A percentile compares a stretch with the other conserved stretches of the same genome.
Conservation (phyloP, 129 eudicot species). For the Centrapalus pauciflorus region DNA sequence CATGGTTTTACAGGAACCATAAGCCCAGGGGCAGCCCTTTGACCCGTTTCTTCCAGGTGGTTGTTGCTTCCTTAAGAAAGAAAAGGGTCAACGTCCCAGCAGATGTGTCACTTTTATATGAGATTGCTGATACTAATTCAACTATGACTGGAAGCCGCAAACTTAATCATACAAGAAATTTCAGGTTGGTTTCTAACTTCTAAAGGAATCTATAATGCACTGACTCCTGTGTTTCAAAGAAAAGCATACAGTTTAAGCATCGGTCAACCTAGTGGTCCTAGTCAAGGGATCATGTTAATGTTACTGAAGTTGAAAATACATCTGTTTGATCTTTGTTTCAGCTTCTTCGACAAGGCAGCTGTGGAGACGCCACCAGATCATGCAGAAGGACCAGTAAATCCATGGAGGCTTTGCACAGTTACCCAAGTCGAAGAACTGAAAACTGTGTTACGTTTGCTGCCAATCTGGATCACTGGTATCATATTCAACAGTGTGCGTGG, state of each 20-base stretch:
- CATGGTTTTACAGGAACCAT: slow-evolving; percentile 31
- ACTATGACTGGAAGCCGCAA: slow-evolving; percentile 20
- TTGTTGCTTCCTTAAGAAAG: slow-evolving; percentile 31
- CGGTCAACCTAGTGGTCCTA: background rate
- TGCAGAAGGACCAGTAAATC: slow-evolving; percentile 11
- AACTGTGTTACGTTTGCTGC: slow-evolving; percentile 28
- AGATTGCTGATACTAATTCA: slow-evolving; percentile 18
- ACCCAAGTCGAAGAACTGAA: slow-evolving; percentile 46
- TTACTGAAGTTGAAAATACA: background rate
- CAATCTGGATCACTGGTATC: slow-evolving; percentile 37
- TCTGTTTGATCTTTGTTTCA: slow-evolving; percentile 11
- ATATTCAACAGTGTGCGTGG: slow-evolving; percentile 22
- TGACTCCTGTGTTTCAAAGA: no score
- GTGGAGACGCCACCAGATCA: slow-evolving; percentile 28
- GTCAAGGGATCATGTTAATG: background rate
- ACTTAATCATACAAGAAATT: slow-evolving; percentile 24
- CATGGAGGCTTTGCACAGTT: slow-evolving; percentile 46
- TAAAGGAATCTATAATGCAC: no score
- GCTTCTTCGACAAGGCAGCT: slow-evolving; percentile 44
- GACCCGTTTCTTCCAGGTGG: slow-evolving; percentile 27
- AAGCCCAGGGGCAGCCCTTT: slow-evolving; percentile 35
- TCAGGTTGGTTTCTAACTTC: slow-evolving; percentile 20
- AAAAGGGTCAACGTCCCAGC: slow-evolving; percentile 8
- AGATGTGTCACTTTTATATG: slow-evolving; percentile 23
- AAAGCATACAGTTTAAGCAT: background rate